Percentiles rank a stretch among this genome's conserved stretches.
These are phyloP conservation scores for Starmera dryadoides DNA, from an alignment of 805 yeast genomes.

Conservation along the genomic window DNA sequence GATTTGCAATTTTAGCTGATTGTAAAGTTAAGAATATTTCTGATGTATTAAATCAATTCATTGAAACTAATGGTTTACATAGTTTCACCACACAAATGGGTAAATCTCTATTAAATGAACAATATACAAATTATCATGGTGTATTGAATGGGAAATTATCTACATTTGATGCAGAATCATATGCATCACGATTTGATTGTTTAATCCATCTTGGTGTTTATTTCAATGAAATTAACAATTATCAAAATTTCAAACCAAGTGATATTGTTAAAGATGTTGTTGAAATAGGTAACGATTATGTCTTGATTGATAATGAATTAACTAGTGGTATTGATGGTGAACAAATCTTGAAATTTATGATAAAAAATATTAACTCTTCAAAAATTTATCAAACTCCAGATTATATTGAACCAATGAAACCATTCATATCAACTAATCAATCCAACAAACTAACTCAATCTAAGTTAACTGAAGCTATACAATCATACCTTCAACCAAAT, in stretches of 20 bases:
- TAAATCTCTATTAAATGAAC: constrained; percentile 30
- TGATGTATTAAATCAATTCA: constrained; percentile 36
- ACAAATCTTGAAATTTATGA: constrained; percentile 7
- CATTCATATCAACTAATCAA: constrained; percentile 10
- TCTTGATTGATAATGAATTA: constrained; percentile 10
- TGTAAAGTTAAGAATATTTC: constrained; percentile 54
- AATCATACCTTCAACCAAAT: constrained; percentile 44
- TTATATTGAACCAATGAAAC: constrained; percentile 6
- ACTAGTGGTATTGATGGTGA: constrained; percentile 11
- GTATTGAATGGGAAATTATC: constrained; percentile 58
- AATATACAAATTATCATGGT: constrained; percentile 54
- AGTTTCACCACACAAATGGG: constrained; percentile 9
- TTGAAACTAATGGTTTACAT: constrained; percentile 23
- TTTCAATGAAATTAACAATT: constrained; percentile 49
- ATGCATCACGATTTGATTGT: constrained; percentile 50
- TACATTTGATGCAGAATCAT: constrained; percentile 33
- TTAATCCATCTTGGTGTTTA: constrained; percentile 64
- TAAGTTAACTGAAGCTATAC: constrained; percentile 44
- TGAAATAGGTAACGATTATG: constrained; percentile 19
- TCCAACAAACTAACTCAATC: constrained; percentile 28
- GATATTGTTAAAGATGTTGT: constrained; percentile 12
- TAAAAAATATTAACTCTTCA: too few species aligned
- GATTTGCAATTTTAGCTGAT: constrained; percentile 70
- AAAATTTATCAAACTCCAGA: too few species aligned
- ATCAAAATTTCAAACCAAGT: constrained; percentile 2